Percentiles rank a stretch among this genome's conserved stretches.
These are phyloP conservation scores for Tephrocybe sp. DNA, from an alignment of 768 basidiomycete species.

Conservation along the genomic window DNA sequence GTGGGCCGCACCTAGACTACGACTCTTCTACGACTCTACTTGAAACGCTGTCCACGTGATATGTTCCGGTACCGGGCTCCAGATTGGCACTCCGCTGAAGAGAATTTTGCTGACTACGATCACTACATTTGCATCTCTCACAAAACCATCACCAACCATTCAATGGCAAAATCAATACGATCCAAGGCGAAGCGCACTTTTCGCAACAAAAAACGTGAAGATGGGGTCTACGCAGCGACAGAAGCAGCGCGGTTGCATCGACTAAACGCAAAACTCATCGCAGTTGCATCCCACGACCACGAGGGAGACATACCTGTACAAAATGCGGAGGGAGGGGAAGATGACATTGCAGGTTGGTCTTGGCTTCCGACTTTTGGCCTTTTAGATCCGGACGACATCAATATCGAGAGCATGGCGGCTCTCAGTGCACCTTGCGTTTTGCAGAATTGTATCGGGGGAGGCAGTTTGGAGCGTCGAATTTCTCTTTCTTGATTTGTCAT, in stretches of 20 bases:
- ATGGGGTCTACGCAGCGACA: constrained; percentile 72
- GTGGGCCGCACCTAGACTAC: no score
- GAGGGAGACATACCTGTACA: constrained; percentile 34
- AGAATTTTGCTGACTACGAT: constrained; percentile 11
- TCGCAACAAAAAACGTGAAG: constrained; percentile 75
- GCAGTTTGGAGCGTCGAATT: constrained; percentile 24
- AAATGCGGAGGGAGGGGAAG: constrained; percentile 33
- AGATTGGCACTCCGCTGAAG: constrained; percentile 12
- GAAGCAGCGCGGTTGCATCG: constrained; percentile 78
- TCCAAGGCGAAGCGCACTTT: constrained; percentile 81
- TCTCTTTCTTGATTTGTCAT: constrained; percentile 33
- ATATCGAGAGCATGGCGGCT: constrained; percentile 44
- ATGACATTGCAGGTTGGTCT: constrained; percentile 66
- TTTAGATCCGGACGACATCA: constrained; percentile 59
- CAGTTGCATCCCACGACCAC: constrained; percentile 42
- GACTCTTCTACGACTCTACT: no score
- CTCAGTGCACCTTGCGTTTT: constrained; percentile 21
- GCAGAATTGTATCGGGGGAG: background rate
- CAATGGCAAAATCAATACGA: constrained; percentile 82
- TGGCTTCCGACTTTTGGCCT: constrained; percentile 57
- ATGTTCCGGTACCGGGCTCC: constrained; percentile 11
- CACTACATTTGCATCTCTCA: background rate
- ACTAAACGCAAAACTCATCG: constrained; percentile 63
- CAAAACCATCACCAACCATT: constrained; percentile 18
- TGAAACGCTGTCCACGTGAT: no score